Evolutionary conservation across 371 early-diverging fungal species (phyloP).

Genomic region (Syncephalis plumigaleata): DNA sequence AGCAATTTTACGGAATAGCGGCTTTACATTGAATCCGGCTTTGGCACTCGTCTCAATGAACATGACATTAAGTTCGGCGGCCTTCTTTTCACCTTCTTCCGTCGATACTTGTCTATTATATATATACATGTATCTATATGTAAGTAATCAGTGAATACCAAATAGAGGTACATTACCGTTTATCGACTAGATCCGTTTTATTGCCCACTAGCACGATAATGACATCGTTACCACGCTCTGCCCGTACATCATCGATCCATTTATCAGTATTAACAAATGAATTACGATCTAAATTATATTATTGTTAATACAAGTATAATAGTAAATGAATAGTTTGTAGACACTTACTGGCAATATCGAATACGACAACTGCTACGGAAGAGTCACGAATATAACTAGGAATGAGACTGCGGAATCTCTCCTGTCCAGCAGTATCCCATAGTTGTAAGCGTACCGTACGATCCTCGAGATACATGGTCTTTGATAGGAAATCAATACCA

Average conservation of each 20-base stretch:
- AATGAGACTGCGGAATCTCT: slow-evolving; percentile 90
- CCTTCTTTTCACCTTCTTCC: slow-evolving; percentile 93
- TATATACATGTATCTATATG: not conserved
- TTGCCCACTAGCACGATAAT: slow-evolving; percentile 98
- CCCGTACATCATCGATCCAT: slow-evolving; percentile 98
- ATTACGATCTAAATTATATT: slow-evolving; percentile 42
- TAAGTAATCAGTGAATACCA: not conserved
- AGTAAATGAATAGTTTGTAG: not conserved
- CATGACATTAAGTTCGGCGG: slow-evolving; percentile 86
- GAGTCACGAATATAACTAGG: slow-evolving; percentile 98
- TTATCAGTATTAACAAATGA: slow-evolving; percentile 90
- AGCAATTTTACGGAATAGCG: slow-evolving; percentile 88
- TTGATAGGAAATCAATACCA: slow-evolving; percentile 98
- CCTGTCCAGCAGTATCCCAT: slow-evolving; percentile 99
- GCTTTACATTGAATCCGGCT: slow-evolving; percentile 91
- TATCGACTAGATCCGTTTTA: slow-evolving; percentile 93
- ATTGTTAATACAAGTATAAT: not conserved
- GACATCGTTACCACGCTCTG: slow-evolving; percentile 91
- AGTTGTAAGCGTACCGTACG: slow-evolving; percentile 95
- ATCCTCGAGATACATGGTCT: slow-evolving; percentile 96
- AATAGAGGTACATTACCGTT: slow-evolving; percentile 31
- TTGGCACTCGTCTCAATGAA: slow-evolving; percentile 96
- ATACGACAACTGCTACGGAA: slow-evolving; percentile 96
- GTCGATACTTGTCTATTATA: slow-evolving; percentile 64
- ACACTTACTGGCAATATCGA: slow-evolving; percentile 78